Conservation (phyloP, 371 early-diverging fungal genomes). For the Parasitella parasitica region DNA sequence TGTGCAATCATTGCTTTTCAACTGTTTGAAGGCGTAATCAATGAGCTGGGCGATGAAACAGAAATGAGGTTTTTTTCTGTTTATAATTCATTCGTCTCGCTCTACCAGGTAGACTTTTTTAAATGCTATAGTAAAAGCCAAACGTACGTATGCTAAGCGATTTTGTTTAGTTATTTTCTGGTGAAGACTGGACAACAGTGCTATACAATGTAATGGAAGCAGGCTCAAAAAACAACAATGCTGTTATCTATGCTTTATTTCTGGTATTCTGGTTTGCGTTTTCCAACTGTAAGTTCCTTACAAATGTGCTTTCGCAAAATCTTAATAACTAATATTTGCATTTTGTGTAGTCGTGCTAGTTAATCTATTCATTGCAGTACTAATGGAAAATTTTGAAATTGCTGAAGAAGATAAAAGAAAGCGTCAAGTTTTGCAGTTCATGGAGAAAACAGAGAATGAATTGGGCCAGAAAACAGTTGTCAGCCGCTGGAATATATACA, state of each 20-base stretch:
- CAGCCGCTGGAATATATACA: conserved; percentile 53
- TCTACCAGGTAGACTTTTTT: conserved; percentile 53
- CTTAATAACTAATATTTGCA: background rate
- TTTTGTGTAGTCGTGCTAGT: conserved; percentile 49
- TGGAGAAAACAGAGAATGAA: conserved; percentile 40
- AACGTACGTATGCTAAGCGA: background rate
- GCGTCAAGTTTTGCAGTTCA: conserved; percentile 54
- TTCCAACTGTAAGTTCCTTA: conserved; percentile 58
- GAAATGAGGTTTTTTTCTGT: conserved; percentile 64
- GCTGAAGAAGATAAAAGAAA: conserved; percentile 59
- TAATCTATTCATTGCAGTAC: conserved; percentile 65
- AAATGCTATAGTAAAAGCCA: background rate
- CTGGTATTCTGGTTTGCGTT: conserved; percentile 62
- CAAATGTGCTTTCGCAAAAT: background rate
- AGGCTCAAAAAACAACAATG: conserved; percentile 36
- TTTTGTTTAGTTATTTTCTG: conserved; percentile 60
- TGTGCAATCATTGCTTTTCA: conserved; percentile 59
- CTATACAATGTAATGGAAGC: conserved; percentile 56
- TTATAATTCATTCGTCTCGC: conserved; percentile 60
- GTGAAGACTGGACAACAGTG: conserved; percentile 69
- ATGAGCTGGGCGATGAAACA: conserved; percentile 29
- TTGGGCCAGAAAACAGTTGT: conserved; percentile 42
- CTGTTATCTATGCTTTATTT: conserved; percentile 54
- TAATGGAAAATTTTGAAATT: conserved; percentile 71
- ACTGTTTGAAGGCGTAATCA: conserved; percentile 49